Percentiles rank a stretch among this genome's conserved stretches.
Evolutionary conservation across 1,139 yeast species (phyloP).

Genomic region (Pneumocystis oryctolagi): DNA sequence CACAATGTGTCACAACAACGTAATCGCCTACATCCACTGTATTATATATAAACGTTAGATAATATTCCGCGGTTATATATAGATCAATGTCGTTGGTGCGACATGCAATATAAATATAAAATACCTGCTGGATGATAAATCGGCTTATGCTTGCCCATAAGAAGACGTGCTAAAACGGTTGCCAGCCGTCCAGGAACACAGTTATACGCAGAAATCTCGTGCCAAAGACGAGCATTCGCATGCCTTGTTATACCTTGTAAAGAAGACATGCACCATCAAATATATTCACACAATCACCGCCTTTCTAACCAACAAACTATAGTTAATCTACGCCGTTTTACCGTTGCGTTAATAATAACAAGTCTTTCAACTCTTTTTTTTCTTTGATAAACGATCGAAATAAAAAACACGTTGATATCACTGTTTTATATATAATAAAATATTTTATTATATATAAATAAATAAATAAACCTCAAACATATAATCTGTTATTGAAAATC

Average conservation of each 20-base stretch:
- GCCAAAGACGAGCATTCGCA: slow-evolving; percentile 85
- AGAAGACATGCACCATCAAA: neutral
- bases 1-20: slow-evolving; percentile 89
- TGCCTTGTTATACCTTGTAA: slow-evolving; percentile 20
- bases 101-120: neutral
- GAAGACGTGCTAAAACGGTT: slow-evolving; percentile 65
- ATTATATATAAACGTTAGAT: neutral
- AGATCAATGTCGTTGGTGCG: slow-evolving; percentile 21
- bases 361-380: too few relatives aligned
- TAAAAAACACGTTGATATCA: too few relatives aligned
- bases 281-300: too few relatives aligned
- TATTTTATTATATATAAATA: too few relatives aligned
- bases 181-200: slow-evolving; percentile 91
- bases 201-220: slow-evolving; percentile 77
- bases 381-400: too few relatives aligned
- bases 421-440: too few relatives aligned
- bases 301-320: too few relatives aligned
- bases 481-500: too few relatives aligned
- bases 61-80: too few relatives aligned
- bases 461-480: too few relatives aligned
- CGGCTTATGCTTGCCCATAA: slow-evolving; percentile 95
- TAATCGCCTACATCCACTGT: slow-evolving; percentile 81
- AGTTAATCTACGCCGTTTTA: too few relatives aligned
- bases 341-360: too few relatives aligned
- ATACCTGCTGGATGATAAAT: slow-evolving; percentile 45